A percentile compares a stretch with the other conserved stretches of the same genome.
Conservation (phyloP, 2,329 filamentous ascomycete species). For the Fusarium fujikuroi region DNA sequence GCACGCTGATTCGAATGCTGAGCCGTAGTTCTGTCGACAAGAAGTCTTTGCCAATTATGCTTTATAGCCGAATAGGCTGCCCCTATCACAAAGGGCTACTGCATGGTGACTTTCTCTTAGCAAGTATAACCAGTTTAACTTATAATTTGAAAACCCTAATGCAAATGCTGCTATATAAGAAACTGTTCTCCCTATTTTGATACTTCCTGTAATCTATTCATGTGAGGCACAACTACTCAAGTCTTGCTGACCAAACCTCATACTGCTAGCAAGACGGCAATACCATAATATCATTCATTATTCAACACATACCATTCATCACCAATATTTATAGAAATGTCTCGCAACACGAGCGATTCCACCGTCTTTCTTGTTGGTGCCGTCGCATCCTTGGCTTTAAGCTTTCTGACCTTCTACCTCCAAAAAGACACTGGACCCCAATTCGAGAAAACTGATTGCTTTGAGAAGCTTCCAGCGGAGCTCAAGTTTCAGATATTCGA, state of each 20-base stretch:
- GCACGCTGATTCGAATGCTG: neutral
- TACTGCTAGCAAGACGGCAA: neutral
- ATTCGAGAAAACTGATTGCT: fast-evolving
- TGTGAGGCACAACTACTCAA: fast-evolving
- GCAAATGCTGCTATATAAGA: neutral
- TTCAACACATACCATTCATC: neutral
- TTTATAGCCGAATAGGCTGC: fast-evolving
- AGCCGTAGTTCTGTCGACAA: fast-evolving
- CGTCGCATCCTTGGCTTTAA: no score
- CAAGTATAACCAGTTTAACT: neutral
- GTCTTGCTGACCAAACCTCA: no score
- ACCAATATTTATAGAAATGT: neutral
- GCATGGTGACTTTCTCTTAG: neutral
- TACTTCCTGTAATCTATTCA: neutral
- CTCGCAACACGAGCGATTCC: fast-evolving
- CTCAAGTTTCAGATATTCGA: neutral
- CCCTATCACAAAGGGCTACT: neutral
- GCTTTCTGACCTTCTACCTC: neutral
- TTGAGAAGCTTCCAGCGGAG: neutral
- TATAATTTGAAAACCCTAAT: neutral
- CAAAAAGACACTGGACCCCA: fast-evolving
- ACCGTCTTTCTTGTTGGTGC: neutral
- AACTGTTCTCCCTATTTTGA: neutral
- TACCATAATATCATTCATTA: no score
- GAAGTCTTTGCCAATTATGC: neutral